Evolutionary conservation across 805 yeast genomes (phyloP).

Genomic region (Barnettozyma botsteinii): DNA sequence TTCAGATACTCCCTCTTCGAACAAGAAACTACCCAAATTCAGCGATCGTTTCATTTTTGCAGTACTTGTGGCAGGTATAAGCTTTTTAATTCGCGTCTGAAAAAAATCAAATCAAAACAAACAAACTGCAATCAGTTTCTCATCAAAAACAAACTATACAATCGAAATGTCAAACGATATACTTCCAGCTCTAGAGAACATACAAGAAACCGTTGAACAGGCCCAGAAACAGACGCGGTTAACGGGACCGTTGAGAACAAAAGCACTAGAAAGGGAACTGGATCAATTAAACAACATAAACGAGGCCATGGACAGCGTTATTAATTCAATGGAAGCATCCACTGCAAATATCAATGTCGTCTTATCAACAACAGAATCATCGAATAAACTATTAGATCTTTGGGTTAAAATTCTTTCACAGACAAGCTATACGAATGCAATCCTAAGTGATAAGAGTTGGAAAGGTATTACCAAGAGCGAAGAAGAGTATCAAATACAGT

Average conservation of each 20-base stretch:
- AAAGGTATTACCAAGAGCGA: constrained; percentile 28
- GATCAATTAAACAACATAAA: constrained; percentile 19
- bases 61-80: no score
- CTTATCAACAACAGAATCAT: constrained; percentile 36
- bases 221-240: constrained; percentile 14
- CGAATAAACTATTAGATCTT: constrained; percentile 46
- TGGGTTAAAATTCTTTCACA: constrained; percentile 62
- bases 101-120: not conserved
- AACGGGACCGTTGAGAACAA: constrained; percentile 13
- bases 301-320: constrained; percentile 17
- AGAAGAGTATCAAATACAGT: constrained; percentile 20
- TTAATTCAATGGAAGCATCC: constrained; percentile 19
- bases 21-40: no score
- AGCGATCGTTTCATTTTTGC: no score
- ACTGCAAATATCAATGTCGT: constrained; percentile 14
- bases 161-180: constrained; percentile 8
- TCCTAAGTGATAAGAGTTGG: constrained; percentile 40
- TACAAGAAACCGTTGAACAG: constrained; percentile 11
- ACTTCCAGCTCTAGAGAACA: constrained; percentile 6
- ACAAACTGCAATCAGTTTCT: constrained; percentile 1
- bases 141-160: not conserved
- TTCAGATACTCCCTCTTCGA: no score
- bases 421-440: constrained; percentile 46
- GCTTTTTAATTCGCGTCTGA: no score
- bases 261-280: constrained; percentile 22